Evolutionary conservation across 352 stramenopile genomes (phyloP), one percentile per base, ranked within the genome.

Genomic region (Phytopythium mirpurense): DNA sequence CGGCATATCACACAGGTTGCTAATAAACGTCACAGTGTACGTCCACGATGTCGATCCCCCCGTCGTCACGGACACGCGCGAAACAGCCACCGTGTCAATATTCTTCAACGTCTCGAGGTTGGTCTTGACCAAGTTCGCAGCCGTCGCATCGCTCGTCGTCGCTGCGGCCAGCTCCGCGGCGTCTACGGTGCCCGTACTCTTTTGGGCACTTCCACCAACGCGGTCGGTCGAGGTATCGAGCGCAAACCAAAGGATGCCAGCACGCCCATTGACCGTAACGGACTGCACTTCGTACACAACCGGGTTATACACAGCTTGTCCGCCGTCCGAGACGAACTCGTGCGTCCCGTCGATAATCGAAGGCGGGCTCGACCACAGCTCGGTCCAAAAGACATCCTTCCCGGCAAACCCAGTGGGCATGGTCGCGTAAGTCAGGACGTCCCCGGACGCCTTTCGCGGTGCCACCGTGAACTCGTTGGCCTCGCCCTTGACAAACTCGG

Each of bases 401-500:
- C 94, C 94, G 62, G 90, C 76, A 54, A 98, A 98, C 24, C 66
- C 81, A 1, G 70, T 43, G 0, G 88, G 76, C 12, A 83, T 60
- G 14, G 75, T 88, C 11, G 76, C 73, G 53, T 98, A 96, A 26
- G 79, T 91, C 9, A 99, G 74, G 3, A 97, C 77, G 16, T 83
- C 70, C 2, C 93, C 92, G 12, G 88, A 96, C 4, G 88, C 85
- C 57, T 97, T 98, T 29, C 95, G 95, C 38, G 96, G 95, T 29
- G 96, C 88, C 53, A 98, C 96, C 1, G 62, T 88, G 54, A 99
- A 98, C 59, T 98, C 72, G 56, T 99, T 99, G 5, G 85, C 84
- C 42, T 96, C 72, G 0, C 95, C 96, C 52, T 97, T 90, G 45
- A 98, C 72, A 48, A 97, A 97, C 63, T 98, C 93, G 8, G 82